These are phyloP conservation scores for Pseudocercospora eumusae DNA, from an alignment of 2,329 filamentous ascomycete genomes.

Conservation along the genomic window DNA sequence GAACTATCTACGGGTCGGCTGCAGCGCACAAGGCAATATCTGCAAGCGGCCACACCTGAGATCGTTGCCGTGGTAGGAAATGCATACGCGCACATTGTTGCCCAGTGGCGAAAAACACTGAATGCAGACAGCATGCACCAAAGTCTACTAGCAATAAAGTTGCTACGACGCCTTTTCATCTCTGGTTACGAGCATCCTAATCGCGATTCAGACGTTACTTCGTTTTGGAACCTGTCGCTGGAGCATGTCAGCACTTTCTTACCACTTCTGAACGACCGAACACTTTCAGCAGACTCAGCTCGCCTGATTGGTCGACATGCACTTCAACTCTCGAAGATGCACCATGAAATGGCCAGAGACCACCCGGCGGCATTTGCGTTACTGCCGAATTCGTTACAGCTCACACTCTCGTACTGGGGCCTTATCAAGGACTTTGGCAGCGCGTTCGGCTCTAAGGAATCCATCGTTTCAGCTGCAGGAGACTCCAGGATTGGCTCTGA, in stretches of 20 bases:
- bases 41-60: constrained; percentile 79
- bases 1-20: constrained; percentile 82
- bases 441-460: constrained; percentile 61
- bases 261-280: constrained; percentile 42
- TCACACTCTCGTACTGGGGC: constrained; percentile 83
- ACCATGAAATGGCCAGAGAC: constrained; percentile 77
- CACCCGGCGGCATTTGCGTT: constrained; percentile 82
- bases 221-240: constrained; percentile 79
- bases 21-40: constrained; percentile 69
- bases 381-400: constrained; percentile 74
- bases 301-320: constrained; percentile 76
- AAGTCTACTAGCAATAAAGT: constrained; percentile 76
- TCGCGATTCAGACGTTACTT: constrained; percentile 70
- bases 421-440: constrained; percentile 76
- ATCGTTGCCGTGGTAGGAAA: constrained; percentile 76
- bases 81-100: constrained; percentile 73
- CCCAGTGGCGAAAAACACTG: constrained; percentile 58
- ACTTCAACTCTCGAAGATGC: constrained; percentile 86
- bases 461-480: constrained; percentile 35
- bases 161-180: constrained; percentile 75
- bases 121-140: constrained; percentile 65
- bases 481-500: constrained; percentile 50
- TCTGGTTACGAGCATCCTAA: constrained; percentile 83
- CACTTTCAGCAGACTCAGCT: constrained; percentile 11
- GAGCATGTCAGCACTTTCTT: constrained; percentile 77